Evolutionary conservation across 2,329 filamentous ascomycete species (phyloP), one percentile per base, ranked within the genome.

Genomic region (Ophiocordyceps australis): DNA sequence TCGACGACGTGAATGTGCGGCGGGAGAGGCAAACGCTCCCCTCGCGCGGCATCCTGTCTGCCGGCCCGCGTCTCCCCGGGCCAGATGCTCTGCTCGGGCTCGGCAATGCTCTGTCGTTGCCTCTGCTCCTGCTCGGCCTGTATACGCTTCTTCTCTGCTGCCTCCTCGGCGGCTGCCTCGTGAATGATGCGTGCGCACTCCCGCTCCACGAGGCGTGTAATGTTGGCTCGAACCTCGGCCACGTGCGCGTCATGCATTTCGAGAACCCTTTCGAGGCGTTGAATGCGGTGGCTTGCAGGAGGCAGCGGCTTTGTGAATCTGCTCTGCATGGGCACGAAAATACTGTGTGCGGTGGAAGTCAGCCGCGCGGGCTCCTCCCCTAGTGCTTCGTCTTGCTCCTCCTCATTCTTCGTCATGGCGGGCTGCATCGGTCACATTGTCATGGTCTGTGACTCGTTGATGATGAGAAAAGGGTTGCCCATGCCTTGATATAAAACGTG

Each of bases 261-360:
- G 14, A 50, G 30, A 13, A 32, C 28, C 20, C 31, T 32, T 11
- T 30, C 30, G 11, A 46, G 30, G 12, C 28, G 31, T 3, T 38
- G 39, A 17, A 28, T 17, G 14, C 23, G 26, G n/a, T n/a, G n/a
- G 17, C 13, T 28, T 23, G 34, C 8, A 7, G 35, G 36, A 5
- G 34, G 27, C 13, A 37, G 31, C 9, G 4, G 7, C 3, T 30
- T 29, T 22, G 37, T 31, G 25, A 44, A 35, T 22, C 40, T 34
- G 7, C 32, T 27, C 5, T 30, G 23, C 11, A 54, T 37, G 15
- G 48, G 45, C 15, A 46, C 41, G 35, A 52, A 55, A 23, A 55
- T 46, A 30, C 41, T 35, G 5, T 42, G 35, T 4, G 38, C 30
- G 29, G 46, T 34, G 28, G 33, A 29, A 10, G 20, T 30, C 19